phyloP scores from a whole-genome alignment of 345 rosid genomes.

The Corymbia maculata region DNA sequence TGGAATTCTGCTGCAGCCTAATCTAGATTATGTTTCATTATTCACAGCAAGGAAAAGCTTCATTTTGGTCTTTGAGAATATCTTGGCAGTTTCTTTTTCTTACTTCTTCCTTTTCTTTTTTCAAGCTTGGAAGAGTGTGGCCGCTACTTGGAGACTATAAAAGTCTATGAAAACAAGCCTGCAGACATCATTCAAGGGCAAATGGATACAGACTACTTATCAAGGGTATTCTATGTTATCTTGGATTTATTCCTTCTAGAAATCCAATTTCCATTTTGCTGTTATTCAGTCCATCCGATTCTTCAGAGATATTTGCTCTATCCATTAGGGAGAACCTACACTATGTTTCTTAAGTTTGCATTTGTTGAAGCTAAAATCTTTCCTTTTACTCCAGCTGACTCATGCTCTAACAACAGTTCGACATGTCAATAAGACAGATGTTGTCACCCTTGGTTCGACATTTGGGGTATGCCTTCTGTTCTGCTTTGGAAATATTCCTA shows the following conservation, averaged over 20 bases:
- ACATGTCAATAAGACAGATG: conserved; percentile 87
- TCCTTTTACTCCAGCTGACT: conserved; percentile 34
- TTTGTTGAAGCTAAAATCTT: not conserved
- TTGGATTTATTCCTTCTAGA: not conserved
- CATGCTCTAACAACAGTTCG: conserved; percentile 77
- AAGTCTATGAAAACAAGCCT: conserved; percentile 88
- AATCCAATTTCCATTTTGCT: not conserved
- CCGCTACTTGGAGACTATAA: conserved; percentile 91
- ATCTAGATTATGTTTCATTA: not conserved
- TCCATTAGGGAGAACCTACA: not conserved
- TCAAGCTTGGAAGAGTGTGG: conserved; percentile 89
- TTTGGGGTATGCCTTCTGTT: conserved; percentile 54
- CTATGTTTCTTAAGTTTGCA: not conserved
- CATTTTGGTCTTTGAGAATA: not conserved
- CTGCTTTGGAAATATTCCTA: not conserved
- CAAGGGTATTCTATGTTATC: conserved; percentile 37
- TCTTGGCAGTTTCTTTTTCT: not conserved
- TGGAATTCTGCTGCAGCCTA: not conserved
- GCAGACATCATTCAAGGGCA: conserved; percentile 95
- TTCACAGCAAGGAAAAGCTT: not conserved
- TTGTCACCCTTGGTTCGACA: conserved; percentile 92
- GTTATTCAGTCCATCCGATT: not conserved
- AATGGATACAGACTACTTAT: conserved; percentile 83
- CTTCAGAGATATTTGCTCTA: not conserved
- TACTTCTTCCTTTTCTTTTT: not conserved